These are phyloP conservation scores for Przewalskia tangutica DNA, from an alignment of 257 asterid species.

Conservation along the genomic window DNA sequence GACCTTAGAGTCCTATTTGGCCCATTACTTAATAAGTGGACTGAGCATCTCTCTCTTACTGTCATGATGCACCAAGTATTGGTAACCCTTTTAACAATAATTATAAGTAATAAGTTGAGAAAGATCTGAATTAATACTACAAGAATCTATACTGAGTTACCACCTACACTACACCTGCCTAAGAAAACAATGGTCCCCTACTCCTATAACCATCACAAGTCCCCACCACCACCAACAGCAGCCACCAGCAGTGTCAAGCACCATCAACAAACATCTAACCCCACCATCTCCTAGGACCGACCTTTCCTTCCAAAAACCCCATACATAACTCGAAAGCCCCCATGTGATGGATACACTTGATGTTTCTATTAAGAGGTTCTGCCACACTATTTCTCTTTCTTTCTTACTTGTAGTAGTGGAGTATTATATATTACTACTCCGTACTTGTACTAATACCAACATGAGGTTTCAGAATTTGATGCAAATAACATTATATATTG, in stretches of 20 bases:
- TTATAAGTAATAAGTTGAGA: neutral
- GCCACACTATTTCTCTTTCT: neutral
- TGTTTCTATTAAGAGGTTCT: neutral
- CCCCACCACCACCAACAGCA: constrained; percentile 18
- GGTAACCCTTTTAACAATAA: neutral
- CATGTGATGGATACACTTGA: constrained; percentile 8
- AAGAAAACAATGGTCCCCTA: constrained; percentile 25
- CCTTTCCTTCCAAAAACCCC: constrained; percentile 2
- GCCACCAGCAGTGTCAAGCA: constrained; percentile 8
- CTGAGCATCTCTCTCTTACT: constrained; percentile 11
- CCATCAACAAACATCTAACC: constrained; percentile 18
- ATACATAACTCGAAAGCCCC: constrained; percentile 21
- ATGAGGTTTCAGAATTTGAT: neutral
- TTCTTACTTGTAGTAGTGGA: neutral
- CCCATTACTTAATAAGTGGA: constrained; percentile 21
- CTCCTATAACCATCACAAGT: constrained; percentile 23
- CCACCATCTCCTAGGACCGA: neutral
- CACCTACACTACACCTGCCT: constrained; percentile 9
- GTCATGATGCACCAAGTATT: neutral
- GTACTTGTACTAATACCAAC: neutral
- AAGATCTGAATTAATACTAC: neutral
- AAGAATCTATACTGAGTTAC: constrained; percentile 20
- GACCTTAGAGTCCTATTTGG: constrained; percentile 13
- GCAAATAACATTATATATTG: neutral
- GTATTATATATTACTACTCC: neutral